phyloP scores from a whole-genome alignment of 805 yeast genomes.

The Metschnikowia rubicola region DNA sequence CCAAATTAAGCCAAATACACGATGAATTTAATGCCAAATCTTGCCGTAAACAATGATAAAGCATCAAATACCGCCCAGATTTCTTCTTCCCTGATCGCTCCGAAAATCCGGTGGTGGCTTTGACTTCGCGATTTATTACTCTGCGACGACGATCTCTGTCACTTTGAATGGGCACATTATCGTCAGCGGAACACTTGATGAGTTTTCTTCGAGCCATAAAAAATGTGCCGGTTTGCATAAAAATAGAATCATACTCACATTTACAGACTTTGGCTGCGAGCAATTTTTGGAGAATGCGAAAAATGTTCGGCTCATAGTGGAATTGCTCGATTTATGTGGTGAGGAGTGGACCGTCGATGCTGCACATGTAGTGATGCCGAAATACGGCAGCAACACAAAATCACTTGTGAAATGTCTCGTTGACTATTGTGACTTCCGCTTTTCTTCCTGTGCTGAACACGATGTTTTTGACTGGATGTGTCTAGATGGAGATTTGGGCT shows the following conservation, averaged over 20 bases:
- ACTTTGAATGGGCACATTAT: not conserved
- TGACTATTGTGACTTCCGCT: slow-evolving; percentile 4
- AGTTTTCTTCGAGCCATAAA: not conserved
- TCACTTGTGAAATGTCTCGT: slow-evolving; percentile 7
- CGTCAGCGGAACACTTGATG: not conserved
- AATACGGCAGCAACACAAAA: not conserved
- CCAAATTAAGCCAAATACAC: not conserved
- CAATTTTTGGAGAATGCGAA: not conserved
- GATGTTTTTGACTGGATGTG: slow-evolving; percentile 13
- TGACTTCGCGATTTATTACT: slow-evolving; percentile 26
- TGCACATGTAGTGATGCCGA: slow-evolving; percentile 9
- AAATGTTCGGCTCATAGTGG: slow-evolving; percentile 9
- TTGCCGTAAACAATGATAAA: not conserved
- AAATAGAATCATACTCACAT: not conserved
- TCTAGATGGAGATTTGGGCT: slow-evolving; percentile 2
- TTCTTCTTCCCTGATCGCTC: slow-evolving; percentile 4
- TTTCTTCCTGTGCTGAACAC: slow-evolving; percentile 1
- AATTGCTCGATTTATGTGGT: slow-evolving; percentile 11
- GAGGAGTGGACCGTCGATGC: slow-evolving; percentile 6
- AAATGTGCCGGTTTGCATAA: not conserved
- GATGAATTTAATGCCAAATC: slow-evolving; percentile 2
- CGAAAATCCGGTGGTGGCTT: slow-evolving; percentile 24
- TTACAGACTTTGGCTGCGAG: not conserved
- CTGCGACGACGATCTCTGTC: slow-evolving; percentile 1
- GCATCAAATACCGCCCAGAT: not conserved